A percentile compares a stretch with the other conserved stretches of the same genome.
These are phyloP conservation scores for Rosa multiflora DNA, from an alignment of 306 rosid species.

Conservation along the genomic window DNA sequence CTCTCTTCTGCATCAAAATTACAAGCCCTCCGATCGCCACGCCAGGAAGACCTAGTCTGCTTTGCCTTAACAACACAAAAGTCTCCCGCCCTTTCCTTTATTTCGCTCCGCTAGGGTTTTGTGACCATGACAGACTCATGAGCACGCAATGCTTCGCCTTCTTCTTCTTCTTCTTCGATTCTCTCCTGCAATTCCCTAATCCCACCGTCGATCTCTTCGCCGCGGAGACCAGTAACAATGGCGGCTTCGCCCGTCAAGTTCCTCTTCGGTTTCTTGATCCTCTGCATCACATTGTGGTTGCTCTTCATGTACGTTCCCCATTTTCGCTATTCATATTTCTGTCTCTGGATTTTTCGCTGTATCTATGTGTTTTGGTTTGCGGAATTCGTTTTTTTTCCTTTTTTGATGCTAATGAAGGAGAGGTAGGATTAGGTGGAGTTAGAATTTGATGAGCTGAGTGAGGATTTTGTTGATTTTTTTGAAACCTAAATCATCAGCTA, in stretches of 20 bases:
- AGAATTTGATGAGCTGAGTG: background rate
- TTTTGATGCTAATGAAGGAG: background rate
- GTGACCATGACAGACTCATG: constrained; percentile 33
- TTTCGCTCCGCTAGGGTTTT: constrained; percentile 46
- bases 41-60: constrained; percentile 36
- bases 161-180: constrained; percentile 16
- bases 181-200: constrained; percentile 38
- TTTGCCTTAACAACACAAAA: constrained; percentile 1
- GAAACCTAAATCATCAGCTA: background rate
- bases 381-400: background rate
- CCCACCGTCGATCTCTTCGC: constrained; percentile 44
- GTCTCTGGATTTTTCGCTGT: background rate
- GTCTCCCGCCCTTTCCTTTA: background rate
- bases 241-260: constrained; percentile 85
- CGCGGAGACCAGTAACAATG: constrained; percentile 43
- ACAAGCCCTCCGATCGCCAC: constrained; percentile 52
- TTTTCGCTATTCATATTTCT: background rate
- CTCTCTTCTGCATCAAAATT: background rate
- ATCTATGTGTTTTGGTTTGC: background rate
- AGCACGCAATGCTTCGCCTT: constrained; percentile 27
- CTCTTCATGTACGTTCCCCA: constrained; percentile 67
- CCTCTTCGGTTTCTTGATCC: constrained; percentile 72
- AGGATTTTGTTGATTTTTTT: background rate
- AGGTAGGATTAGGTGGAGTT: background rate
- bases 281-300: constrained; percentile 76